Evolutionary conservation across 1,139 yeast species (phyloP).

Genomic region (Kurtzmaniella quercitrusa): DNA sequence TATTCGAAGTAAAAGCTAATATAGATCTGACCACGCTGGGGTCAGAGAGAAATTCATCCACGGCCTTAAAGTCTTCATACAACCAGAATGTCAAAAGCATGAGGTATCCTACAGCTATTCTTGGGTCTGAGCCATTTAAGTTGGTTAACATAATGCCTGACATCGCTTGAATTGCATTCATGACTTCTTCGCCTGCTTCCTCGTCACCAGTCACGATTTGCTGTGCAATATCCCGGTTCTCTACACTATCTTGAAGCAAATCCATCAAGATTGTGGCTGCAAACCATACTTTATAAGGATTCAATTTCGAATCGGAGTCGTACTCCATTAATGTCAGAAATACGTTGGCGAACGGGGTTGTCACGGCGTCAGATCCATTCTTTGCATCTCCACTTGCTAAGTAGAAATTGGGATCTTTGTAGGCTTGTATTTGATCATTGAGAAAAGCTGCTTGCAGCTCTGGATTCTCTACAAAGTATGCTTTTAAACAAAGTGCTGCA

Average conservation of each 20-base stretch:
- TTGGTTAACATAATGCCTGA: slow-evolving; percentile 72
- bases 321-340: slow-evolving; percentile 71
- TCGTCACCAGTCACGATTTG: slow-evolving; percentile 63
- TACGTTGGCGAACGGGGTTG: slow-evolving; percentile 47
- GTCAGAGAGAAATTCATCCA: slow-evolving; percentile 72
- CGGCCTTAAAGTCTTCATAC: slow-evolving; percentile 73
- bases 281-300: slow-evolving; percentile 89
- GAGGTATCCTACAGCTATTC: slow-evolving; percentile 75
- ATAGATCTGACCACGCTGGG: slow-evolving; percentile 62
- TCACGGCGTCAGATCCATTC: slow-evolving; percentile 7
- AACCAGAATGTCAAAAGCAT: slow-evolving; percentile 76
- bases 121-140: slow-evolving; percentile 61
- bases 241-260: slow-evolving; percentile 56
- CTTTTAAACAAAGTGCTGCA: slow-evolving; percentile 60
- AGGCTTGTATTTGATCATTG: slow-evolving; percentile 56
- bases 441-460: slow-evolving; percentile 63
- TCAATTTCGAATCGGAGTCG: slow-evolving; percentile 69
- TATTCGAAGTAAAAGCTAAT: slow-evolving; percentile 61
- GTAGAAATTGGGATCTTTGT: slow-evolving; percentile 24
- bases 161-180: slow-evolving; percentile 74
- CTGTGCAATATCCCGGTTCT: slow-evolving; percentile 49
- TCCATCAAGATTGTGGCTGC: slow-evolving; percentile 65
- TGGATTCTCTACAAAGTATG: slow-evolving; percentile 63
- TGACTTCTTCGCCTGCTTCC: slow-evolving; percentile 67
- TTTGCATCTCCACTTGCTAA: slow-evolving; percentile 4